Evolutionary conservation across 768 basidiomycete genomes (phyloP).

Genomic region (Pisolithus tinctorius): DNA sequence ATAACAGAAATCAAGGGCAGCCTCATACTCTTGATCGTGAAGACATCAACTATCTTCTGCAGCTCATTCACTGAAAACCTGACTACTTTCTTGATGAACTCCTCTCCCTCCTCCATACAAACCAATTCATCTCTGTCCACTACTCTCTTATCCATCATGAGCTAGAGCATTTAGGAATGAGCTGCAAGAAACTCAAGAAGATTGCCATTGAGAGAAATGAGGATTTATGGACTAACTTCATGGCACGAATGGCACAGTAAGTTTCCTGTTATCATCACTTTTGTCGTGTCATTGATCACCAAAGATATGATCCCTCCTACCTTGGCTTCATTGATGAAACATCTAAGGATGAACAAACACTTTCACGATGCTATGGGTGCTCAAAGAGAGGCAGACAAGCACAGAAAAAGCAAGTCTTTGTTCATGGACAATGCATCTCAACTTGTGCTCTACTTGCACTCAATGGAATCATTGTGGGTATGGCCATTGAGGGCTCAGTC

Average conservation of each 20-base stretch:
- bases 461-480: too few species aligned
- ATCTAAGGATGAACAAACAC: conserved; percentile 23
- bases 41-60: conserved; percentile 12
- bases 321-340: conserved; percentile 21
- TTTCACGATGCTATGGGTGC: conserved; percentile 15
- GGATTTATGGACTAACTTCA: not conserved
- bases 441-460: too few species aligned
- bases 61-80: conserved; percentile 13
- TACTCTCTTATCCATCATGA: conserved; percentile 26
- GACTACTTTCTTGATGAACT: conserved; percentile 20
- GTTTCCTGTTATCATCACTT: too few species aligned
- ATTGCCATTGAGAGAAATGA: not conserved
- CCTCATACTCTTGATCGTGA: not conserved
- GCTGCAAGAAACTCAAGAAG: conserved; percentile 13
- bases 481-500: too few species aligned
- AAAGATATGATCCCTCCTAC: conserved; percentile 7
- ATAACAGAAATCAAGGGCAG: too few species aligned
- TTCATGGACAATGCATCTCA: conserved; percentile 11
- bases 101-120: not conserved
- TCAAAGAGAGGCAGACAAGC: conserved; percentile 7
- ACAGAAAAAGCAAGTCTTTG: not conserved
- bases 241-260: conserved; percentile 7
- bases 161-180: conserved; percentile 20
- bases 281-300: too few species aligned
- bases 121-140: conserved; percentile 27